Percentiles rank a stretch among this genome's conserved stretches.
phyloP scores from a whole-genome alignment of 129 eudicot genomes.

The Centella asiatica region DNA sequence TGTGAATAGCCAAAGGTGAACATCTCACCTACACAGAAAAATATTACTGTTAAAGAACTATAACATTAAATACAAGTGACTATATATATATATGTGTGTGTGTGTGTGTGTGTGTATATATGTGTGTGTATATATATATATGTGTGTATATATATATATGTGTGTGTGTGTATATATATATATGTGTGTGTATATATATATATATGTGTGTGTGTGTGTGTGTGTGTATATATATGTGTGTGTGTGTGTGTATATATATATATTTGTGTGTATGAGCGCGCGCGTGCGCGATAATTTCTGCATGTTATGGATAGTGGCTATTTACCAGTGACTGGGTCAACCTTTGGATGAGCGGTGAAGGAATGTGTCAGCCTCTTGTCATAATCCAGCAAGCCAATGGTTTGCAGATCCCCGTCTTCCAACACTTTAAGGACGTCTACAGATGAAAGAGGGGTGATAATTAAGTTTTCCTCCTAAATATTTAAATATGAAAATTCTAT shows the following conservation, averaged over 20 bases:
- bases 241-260: no score
- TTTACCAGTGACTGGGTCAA: slow-evolving; percentile 89
- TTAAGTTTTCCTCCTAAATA: background rate
- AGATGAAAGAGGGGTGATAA: background rate
- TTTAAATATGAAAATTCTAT: background rate
- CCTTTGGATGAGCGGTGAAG: slow-evolving; percentile 97
- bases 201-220: no score
- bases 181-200: no score
- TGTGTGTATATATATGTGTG: no score
- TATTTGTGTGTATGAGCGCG: no score
- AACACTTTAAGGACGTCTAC: slow-evolving; percentile 80
- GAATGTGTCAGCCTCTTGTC: slow-evolving; percentile 86
- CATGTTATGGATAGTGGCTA: background rate
- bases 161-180: no score
- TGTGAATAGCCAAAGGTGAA: slow-evolving; percentile 83
- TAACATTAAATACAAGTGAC: no score
- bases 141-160: no score
- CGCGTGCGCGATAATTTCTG: no score
- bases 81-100: no score
- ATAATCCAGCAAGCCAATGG: slow-evolving; percentile 90
- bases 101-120: no score
- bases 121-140: no score
- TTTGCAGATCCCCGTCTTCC: slow-evolving; percentile 98
- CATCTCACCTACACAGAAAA: slow-evolving; percentile 68
- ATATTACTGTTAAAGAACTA: background rate